Base-by-base conservation (phyloP, 208 protist genomes). In the Strigomonas culicis region DNA sequence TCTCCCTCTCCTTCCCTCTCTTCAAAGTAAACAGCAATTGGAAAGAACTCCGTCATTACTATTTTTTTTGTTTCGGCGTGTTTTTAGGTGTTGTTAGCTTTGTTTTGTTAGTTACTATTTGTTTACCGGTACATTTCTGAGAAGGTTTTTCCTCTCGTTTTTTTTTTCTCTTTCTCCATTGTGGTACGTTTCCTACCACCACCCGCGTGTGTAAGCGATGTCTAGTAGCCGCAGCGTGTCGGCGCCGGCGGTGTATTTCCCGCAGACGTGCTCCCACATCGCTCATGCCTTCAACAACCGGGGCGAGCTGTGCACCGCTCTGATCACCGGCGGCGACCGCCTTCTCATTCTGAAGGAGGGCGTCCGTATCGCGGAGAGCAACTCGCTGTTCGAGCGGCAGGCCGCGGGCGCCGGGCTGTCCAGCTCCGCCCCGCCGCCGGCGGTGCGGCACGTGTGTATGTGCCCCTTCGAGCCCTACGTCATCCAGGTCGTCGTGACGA, bases 311-410 rank as follows among this genome's bases (percentile, higher is more conserved):
- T 73, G 75, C 60, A 85, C 76, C 0, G 88, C 75, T n/a, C 75
- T 88, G 34, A 82, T 94, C 56, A 77, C 70, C n/a, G 68, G 74
- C 3, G 82, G 69, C 17, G 68, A 81, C 56, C 57, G 78, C 21
- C 44, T 94, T 4, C 44, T 94, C 36, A 57, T 94, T 32, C 64
- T 94, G 28, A 81, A 72, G 49, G 79, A 82, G 44, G 82, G 72
- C 31, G 66, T 59, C 8, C 70, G 61, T 25, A 51, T 84, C 0
- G 78, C 75, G 24, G 82, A 81, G 51, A 80, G 73, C 31, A 74
- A 66, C 25, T 60, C 71, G 0, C 52, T 71, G 21, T 74, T 77
- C 10, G 52, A 43, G 24, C n/a, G 50, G 13, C 0, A 34, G 36
- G 1, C 13, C 31, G 28, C 39, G 4, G 15, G 39, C 39, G 15